A percentile compares a stretch with the other conserved stretches of the same genome.
phyloP scores from a whole-genome alignment of 768 basidiomycete genomes.

The Solioccasus polychromus region DNA sequence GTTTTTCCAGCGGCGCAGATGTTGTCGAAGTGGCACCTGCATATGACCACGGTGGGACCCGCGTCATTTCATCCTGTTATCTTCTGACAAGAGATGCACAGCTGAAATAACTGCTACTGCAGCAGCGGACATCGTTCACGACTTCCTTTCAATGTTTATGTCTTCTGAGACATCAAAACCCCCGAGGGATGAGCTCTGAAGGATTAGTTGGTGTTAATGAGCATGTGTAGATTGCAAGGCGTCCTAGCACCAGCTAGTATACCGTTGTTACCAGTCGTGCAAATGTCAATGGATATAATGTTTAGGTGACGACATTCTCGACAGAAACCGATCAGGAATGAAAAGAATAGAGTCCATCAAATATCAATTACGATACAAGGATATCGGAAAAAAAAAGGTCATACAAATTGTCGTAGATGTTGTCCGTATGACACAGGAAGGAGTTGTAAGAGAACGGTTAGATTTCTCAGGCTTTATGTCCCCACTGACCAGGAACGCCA shows the following conservation, averaged over 20 bases:
- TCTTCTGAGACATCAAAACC: constrained; percentile 25
- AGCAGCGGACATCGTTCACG: constrained; percentile 46
- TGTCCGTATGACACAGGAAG: constrained; percentile 16
- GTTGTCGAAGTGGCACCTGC: constrained; percentile 27
- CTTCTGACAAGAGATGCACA: constrained; percentile 11
- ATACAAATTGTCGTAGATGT: constrained; percentile 11
- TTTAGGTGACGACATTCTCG: background rate
- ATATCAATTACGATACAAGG: constrained; percentile 19
- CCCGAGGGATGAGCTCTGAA: constrained; percentile 23
- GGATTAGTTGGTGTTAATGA: too few relatives aligned
- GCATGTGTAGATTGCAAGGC: too few relatives aligned
- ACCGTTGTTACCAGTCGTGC: too few relatives aligned
- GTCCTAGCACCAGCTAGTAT: too few relatives aligned
- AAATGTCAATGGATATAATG: too few relatives aligned
- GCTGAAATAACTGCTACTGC: constrained; percentile 41
- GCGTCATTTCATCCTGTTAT: background rate
- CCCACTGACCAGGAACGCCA: constrained; percentile 52
- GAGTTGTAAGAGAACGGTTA: background rate
- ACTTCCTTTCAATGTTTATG: constrained; percentile 41
- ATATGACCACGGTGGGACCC: constrained; percentile 23
- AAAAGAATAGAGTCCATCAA: background rate
- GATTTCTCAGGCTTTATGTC: constrained; percentile 33
- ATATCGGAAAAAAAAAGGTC: constrained; percentile 19
- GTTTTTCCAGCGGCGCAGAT: constrained; percentile 19
- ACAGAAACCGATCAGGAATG: background rate